These are phyloP conservation scores for Candolleomyces eurysporus DNA, from an alignment of 768 basidiomycete genomes.

Conservation along the genomic window DNA sequence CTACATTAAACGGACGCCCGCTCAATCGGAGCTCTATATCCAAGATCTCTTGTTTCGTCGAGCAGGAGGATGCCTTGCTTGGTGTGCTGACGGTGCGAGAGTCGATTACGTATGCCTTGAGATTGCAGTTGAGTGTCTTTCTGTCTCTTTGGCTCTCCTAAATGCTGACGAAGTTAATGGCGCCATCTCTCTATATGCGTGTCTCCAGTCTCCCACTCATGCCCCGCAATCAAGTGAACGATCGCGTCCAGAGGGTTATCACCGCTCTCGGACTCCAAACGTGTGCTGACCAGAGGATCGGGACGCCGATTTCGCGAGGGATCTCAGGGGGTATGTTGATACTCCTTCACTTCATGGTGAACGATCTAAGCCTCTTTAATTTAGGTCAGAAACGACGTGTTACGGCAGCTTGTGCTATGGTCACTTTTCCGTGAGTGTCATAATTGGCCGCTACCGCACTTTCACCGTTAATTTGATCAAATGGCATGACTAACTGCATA, in stretches of 20 bases:
- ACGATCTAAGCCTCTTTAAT: neutral
- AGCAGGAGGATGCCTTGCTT: slow-evolving; percentile 59
- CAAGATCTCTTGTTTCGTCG: slow-evolving; percentile 48
- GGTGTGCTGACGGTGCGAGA: slow-evolving; percentile 59
- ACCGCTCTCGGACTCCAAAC: slow-evolving; percentile 45
- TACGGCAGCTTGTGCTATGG: slow-evolving; percentile 58
- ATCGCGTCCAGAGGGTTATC: slow-evolving; percentile 44
- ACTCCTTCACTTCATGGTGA: neutral
- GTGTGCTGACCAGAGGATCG: slow-evolving; percentile 50
- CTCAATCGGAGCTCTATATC: slow-evolving; percentile 31
- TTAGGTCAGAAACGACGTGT: slow-evolving; percentile 61
- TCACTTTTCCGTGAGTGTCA: slow-evolving; percentile 46
- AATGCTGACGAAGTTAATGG: neutral
- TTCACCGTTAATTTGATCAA: neutral
- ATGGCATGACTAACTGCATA: neutral
- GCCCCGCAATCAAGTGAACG: slow-evolving; percentile 30
- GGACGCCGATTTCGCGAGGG: slow-evolving; percentile 56
- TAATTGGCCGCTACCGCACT: neutral
- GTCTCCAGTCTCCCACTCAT: slow-evolving; percentile 33
- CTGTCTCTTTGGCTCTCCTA: neutral
- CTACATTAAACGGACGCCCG: slow-evolving; percentile 28
- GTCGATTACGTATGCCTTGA: slow-evolving; percentile 49
- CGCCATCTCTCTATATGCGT: neutral
- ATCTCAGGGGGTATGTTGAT: slow-evolving; percentile 48
- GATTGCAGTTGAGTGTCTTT: slow-evolving; percentile 36